These are phyloP conservation scores for Kodamaea kakaduensis DNA, from an alignment of 805 yeast genomes.

Conservation along the genomic window DNA sequence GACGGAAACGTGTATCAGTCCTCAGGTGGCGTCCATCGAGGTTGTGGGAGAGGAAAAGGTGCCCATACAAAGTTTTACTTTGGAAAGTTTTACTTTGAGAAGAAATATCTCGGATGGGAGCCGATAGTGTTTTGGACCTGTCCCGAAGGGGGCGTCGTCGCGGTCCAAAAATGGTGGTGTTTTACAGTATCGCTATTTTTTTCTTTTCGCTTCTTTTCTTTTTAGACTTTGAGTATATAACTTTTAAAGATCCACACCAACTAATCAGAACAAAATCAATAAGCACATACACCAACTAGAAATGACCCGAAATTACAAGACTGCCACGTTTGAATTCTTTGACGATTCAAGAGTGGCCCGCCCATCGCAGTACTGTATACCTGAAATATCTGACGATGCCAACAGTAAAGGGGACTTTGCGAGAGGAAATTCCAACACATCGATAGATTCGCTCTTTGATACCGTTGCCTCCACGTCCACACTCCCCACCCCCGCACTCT, in stretches of 20 bases:
- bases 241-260: too few species aligned
- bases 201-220: constrained; percentile 1
- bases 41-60: too few species aligned
- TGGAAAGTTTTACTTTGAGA: too few species aligned
- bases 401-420: constrained; percentile 1
- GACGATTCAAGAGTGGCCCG: constrained; percentile 1
- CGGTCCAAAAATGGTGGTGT: too few species aligned
- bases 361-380: background rate
- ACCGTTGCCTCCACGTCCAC: constrained; percentile 3
- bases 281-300: background rate
- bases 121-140: too few species aligned
- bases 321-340: constrained; percentile 4
- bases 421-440: constrained; percentile 18
- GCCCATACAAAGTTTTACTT: too few species aligned
- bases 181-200: too few species aligned
- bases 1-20: constrained; percentile 1
- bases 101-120: too few species aligned
- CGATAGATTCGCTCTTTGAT: constrained; percentile 31
- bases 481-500: constrained; percentile 16
- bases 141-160: too few species aligned
- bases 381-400: background rate
- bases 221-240: background rate
- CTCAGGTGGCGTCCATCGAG: too few species aligned
- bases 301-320: constrained; percentile 1
- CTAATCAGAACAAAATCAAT: background rate